A percentile compares a stretch with the other conserved stretches of the same genome.
phyloP scores from a whole-genome alignment of 495 filamentous ascomycete genomes.

The Trichoderma parareesei region DNA sequence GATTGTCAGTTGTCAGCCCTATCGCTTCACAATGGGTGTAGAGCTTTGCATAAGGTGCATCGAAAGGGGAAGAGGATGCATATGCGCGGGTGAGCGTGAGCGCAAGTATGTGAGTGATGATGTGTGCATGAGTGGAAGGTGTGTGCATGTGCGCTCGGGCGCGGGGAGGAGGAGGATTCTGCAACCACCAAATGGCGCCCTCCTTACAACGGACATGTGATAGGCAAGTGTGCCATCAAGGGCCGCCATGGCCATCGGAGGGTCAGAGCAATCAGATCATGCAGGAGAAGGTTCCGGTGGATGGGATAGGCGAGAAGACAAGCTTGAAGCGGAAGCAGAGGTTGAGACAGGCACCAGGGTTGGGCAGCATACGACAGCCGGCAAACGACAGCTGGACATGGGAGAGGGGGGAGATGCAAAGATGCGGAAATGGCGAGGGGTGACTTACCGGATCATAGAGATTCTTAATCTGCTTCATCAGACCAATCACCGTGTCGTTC shows the following conservation, averaged over 20 bases:
- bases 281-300: neutral
- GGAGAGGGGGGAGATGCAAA: constrained; percentile 11
- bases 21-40: constrained; percentile 13
- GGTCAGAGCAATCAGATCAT: neutral
- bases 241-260: neutral
- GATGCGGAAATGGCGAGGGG: no score
- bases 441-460: constrained; percentile 79
- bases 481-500: constrained; percentile 68
- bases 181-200: neutral
- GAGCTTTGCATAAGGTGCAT: neutral
- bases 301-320: neutral
- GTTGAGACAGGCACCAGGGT: constrained; percentile 8
- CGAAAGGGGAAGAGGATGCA: neutral
- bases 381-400: constrained; percentile 10
- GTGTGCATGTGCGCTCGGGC: no score
- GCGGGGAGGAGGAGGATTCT: neutral
- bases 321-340: neutral
- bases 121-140: no score
- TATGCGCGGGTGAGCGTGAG: neutral
- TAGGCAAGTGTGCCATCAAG: no score
- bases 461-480: constrained; percentile 92
- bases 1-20: constrained; percentile 9
- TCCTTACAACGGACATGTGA: neutral
- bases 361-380: neutral
- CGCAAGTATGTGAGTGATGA: no score